A percentile compares a stretch with the other conserved stretches of the same genome.
Conservation (phyloP, 1,284 basidiomycete species). For the Ceratobasidium sp. region DNA sequence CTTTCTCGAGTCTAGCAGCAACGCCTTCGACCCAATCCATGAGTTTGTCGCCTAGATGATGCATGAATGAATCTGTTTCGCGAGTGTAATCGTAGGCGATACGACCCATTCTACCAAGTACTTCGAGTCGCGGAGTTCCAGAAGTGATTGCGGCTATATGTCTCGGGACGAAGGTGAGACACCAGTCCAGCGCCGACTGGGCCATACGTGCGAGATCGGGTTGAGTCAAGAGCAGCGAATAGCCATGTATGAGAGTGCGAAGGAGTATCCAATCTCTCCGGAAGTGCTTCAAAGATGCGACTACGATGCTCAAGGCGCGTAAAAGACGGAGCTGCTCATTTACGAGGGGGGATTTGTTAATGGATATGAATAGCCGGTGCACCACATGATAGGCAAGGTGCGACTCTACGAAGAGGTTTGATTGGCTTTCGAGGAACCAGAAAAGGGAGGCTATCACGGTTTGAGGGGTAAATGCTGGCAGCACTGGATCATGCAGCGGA, state of each 20-base stretch:
- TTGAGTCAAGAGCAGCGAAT: constrained; percentile 72
- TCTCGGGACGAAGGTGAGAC: constrained; percentile 27
- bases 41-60: constrained; percentile 61
- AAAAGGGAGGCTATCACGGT: constrained; percentile 66
- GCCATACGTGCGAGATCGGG: constrained; percentile 74
- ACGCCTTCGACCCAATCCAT: constrained; percentile 73
- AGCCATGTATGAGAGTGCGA: constrained; percentile 74
- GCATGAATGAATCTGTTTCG: constrained; percentile 52
- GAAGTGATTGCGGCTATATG: constrained; percentile 61
- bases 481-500: constrained; percentile 67
- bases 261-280: constrained; percentile 65
- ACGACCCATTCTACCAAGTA: constrained; percentile 71
- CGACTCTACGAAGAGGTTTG: constrained; percentile 52
- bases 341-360: constrained; percentile 78
- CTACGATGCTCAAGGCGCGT: constrained; percentile 77
- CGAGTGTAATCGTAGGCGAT: constrained; percentile 65
- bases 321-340: constrained; percentile 86
- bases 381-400: constrained; percentile 78
- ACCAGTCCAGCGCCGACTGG: constrained; percentile 81
- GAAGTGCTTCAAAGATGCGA: constrained; percentile 70
- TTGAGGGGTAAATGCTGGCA: constrained; percentile 65
- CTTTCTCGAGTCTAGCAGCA: constrained; percentile 56
- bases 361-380: constrained; percentile 74
- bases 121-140: constrained; percentile 64
- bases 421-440: constrained; percentile 58